Base-by-base conservation (phyloP, 2,329 filamentous ascomycete genomes). In the Fusarium humuli region DNA sequence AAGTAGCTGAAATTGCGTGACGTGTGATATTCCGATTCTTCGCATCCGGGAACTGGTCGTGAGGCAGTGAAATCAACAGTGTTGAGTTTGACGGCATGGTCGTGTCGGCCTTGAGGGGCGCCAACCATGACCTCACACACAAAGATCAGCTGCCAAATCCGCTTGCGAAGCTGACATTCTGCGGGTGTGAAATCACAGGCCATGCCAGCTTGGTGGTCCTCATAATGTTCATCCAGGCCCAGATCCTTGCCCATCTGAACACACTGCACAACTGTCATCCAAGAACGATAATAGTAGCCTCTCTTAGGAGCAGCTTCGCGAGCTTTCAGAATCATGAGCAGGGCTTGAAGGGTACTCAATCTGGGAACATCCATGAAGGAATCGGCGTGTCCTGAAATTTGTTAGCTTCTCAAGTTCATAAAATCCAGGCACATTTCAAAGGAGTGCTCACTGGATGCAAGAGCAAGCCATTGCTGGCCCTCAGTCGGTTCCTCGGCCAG, bases 241-340 rank as follows among this genome's bases (percentile, higher is more conserved):
- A 98, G 84, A 77, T 98, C 95, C 76, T 97, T 96, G 27, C 90
- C 94, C 93, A 98, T 97, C 48, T 94, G 91, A 10, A 97, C 91
- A 69, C 95, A 94, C 65, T 94, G 93, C 56, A 97, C 95, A 22
- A 97, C 90, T 7, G 92, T 93, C 89, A 98, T 97, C 95, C 96
- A 98, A 1, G 96, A 98, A 40, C 95, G 91, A 81, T 96, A 98
- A 79, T 96, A 98, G 78, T 98, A 98, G 2, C 96, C 96, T 65
- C 93, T 90, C 77, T 97, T 97, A 0, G 95, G 94, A 11, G 92
- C 90, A n/a, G 93, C 92, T 79, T 98, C 95, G 69, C 94, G 88
- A 2, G 95, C 96, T 79, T 98, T 98, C 45, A 98, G 83, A 20
- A 98, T 86, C 46, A 98, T 90, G 46, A 98, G 82, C 66, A 97